A percentile compares a stretch with the other conserved stretches of the same genome.
phyloP scores from a whole-genome alignment of 23 red algal genomes.

The Gracilaria gracilis region DNA sequence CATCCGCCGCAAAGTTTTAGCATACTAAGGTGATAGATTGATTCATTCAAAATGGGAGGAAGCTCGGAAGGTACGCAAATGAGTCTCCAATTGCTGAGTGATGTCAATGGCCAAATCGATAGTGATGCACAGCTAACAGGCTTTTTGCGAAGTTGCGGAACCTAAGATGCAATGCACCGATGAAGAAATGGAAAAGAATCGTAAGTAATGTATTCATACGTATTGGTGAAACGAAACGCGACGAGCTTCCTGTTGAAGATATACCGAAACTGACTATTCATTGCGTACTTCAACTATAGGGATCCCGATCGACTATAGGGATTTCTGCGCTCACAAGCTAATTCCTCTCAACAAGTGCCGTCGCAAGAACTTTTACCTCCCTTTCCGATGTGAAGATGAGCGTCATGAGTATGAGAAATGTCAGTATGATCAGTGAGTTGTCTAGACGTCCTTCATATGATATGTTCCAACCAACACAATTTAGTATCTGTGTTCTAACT shows the following conservation, averaged over 20 bases:
- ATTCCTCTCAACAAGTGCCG: constrained; percentile 95
- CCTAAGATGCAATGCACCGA: constrained; percentile 50
- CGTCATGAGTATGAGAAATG: constrained; percentile 90
- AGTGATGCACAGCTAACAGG: background rate
- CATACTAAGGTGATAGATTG: no score
- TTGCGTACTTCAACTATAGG: background rate
- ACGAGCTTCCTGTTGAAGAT: background rate
- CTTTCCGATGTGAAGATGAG: constrained; percentile 88
- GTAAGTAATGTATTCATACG: background rate
- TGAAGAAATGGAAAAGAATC: constrained; percentile 50
- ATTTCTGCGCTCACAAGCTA: constrained; percentile 93
- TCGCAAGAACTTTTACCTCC: constrained; percentile 79
- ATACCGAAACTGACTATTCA: background rate
- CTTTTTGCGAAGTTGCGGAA: constrained; percentile 29
- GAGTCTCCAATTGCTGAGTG: background rate
- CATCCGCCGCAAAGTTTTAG: no score
- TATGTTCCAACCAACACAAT: background rate
- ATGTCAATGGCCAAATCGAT: background rate
- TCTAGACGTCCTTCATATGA: background rate
- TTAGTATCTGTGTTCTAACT: constrained; percentile 4
- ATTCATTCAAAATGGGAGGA: constrained; percentile 16
- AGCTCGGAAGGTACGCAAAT: background rate
- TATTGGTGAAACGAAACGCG: background rate
- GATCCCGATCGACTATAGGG: constrained; percentile 70
- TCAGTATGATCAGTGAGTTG: constrained; percentile 88